Evolutionary conservation across 352 stramenopile genomes (phyloP).

Genomic region (Halophytophthora polymorphica): DNA sequence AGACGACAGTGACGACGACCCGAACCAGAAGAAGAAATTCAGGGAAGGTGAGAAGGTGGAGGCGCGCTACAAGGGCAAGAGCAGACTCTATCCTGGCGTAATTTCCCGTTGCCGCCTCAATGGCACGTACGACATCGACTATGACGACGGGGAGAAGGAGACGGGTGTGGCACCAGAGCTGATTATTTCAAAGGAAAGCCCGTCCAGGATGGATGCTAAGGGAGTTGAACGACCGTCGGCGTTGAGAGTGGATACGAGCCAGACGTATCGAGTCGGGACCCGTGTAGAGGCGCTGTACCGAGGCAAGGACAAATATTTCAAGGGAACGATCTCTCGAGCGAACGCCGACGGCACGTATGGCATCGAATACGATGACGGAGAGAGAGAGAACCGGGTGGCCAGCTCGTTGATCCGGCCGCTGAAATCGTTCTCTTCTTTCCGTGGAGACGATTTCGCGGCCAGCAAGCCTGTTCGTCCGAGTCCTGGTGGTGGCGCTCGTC

Average conservation of each 20-base stretch:
- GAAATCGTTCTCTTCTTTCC: constrained; percentile 24
- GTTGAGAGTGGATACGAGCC: not conserved
- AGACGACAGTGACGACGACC: constrained; percentile 26
- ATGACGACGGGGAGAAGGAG: constrained; percentile 78
- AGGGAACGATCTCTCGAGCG: constrained; percentile 45
- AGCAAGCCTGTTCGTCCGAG: constrained; percentile 33
- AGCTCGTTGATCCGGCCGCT: constrained; percentile 32
- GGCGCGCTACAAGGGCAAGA: constrained; percentile 44
- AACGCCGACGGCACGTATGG: constrained; percentile 59
- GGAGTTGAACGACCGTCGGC: constrained; percentile 4
- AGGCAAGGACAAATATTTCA: constrained; percentile 56
- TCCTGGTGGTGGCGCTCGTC: constrained; percentile 23
- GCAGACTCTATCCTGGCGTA: constrained; percentile 48
- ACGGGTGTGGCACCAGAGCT: constrained; percentile 22
- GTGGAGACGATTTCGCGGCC: constrained; percentile 27
- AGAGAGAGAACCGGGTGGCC: constrained; percentile 44
- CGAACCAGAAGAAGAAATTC: constrained; percentile 5
- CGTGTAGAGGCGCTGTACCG: constrained; percentile 64
- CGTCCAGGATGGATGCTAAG: constrained; percentile 1
- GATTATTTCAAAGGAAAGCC: constrained; percentile 1
- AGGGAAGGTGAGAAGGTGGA: constrained; percentile 35
- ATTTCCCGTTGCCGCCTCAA: constrained; percentile 37
- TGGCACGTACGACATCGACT: constrained; percentile 68
- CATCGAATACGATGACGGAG: constrained; percentile 79
- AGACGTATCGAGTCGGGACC: constrained; percentile 12